phyloP scores from a whole-genome alignment of 83 land plant species.

The Larix sibirica region DNA sequence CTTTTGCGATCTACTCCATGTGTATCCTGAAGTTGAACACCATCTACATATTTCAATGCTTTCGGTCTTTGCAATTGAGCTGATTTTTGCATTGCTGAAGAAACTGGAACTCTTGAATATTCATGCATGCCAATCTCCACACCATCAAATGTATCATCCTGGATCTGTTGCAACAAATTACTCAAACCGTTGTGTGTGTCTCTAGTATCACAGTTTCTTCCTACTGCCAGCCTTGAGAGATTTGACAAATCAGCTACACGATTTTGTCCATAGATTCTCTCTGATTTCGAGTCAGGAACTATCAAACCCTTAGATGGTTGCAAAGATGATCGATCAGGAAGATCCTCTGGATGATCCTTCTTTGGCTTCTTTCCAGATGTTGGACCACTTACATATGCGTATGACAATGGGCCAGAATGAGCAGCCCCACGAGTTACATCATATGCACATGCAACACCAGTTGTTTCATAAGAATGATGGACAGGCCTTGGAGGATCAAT shows the following conservation, averaged over 20 bases:
- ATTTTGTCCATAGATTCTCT: conserved; percentile 1
- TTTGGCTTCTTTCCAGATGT: conserved; percentile 19
- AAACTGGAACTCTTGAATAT: too few relatives aligned
- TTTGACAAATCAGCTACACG: conserved; percentile 6
- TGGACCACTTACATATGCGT: conserved; percentile 25
- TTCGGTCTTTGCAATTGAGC: too few relatives aligned
- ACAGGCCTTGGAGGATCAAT: conserved; percentile 28
- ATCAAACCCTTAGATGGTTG: background rate
- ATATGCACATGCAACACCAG: background rate
- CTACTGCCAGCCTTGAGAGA: background rate
- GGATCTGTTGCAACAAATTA: too few relatives aligned
- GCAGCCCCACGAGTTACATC: background rate
- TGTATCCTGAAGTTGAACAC: too few relatives aligned
- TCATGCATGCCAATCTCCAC: too few relatives aligned
- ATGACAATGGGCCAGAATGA: conserved; percentile 25
- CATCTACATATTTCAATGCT: too few relatives aligned
- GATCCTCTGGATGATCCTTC: conserved; percentile 1
- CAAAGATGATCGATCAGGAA: background rate
- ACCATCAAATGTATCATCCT: too few relatives aligned
- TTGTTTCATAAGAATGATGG: conserved; percentile 3
- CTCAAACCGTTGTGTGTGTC: too few relatives aligned
- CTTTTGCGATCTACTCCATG: too few relatives aligned
- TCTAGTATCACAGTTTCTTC: too few relatives aligned
- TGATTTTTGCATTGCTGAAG: too few relatives aligned
- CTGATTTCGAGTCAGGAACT: conserved; percentile 3